phyloP scores from a whole-genome alignment of 495 filamentous ascomycete species.

The Parathielavia appendiculata region DNA sequence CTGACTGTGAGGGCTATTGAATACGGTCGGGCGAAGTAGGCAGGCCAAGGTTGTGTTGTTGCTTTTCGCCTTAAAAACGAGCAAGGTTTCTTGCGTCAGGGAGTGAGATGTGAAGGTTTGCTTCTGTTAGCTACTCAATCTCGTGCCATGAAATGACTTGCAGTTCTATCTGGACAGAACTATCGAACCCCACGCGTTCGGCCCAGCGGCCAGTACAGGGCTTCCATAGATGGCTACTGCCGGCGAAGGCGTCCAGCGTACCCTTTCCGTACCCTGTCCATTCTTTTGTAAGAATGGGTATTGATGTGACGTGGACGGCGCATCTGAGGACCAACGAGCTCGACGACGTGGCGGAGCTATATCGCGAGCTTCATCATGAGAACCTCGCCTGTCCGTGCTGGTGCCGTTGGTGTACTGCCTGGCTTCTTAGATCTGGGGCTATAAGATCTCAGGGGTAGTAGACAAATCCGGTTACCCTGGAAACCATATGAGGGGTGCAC shows the following conservation, averaged over 20 bases:
- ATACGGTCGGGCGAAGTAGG: too few species aligned
- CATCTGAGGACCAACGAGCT: not conserved
- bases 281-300: not conserved
- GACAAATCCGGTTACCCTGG: not conserved
- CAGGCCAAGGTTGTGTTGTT: too few species aligned
- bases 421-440: not conserved
- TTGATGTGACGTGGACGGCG: not conserved
- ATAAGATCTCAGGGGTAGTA: slow-evolving; percentile 5
- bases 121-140: too few species aligned
- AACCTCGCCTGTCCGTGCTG: not conserved
- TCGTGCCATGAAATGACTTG: too few species aligned
- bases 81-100: not conserved
- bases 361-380: not conserved
- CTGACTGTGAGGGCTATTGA: too few species aligned
- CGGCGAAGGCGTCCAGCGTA: not conserved
- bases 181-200: too few species aligned
- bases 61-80: not conserved
- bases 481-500: not conserved
- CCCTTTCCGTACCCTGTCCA: too few species aligned
- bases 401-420: not conserved
- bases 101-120: not conserved
- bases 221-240: too few species aligned
- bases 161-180: too few species aligned
- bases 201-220: not conserved
- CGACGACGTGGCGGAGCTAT: not conserved